Conservation (phyloP, 495 filamentous ascomycete species). For the Trichoderma parareesei region DNA sequence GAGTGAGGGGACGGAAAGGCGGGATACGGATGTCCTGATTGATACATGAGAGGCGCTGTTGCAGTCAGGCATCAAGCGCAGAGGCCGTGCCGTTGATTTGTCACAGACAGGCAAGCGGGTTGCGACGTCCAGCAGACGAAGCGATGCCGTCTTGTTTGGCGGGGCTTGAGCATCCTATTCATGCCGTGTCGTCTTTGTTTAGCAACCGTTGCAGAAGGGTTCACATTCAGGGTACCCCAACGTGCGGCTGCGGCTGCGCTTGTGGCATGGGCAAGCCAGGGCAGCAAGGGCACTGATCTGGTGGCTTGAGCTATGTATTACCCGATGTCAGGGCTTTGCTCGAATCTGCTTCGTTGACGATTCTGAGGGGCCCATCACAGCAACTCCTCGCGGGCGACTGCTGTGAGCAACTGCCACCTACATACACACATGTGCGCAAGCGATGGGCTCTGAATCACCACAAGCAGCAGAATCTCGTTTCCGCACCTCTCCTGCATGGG, state of each 20-base stretch:
- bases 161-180: not conserved
- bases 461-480: not conserved
- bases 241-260: slow-evolving; percentile 2
- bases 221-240: not conserved
- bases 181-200: not conserved
- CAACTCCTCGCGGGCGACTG: not conserved
- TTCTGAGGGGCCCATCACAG: not conserved
- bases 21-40: not conserved
- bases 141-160: not conserved
- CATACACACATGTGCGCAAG: not conserved
- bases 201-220: not conserved
- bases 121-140: not conserved
- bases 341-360: not conserved
- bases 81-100: not conserved
- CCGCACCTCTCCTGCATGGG: not conserved
- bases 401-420: not conserved
- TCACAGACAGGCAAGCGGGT: not conserved
- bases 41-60: not conserved
- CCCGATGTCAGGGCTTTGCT: not conserved
- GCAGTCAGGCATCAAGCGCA: not conserved
- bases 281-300: not conserved
- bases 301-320: not conserved
- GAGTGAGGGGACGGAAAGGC: not conserved
- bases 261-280: not conserved
- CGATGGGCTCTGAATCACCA: not conserved